Evolutionary conservation across 2,329 filamentous ascomycete genomes (phyloP), one percentile per base, ranked within the genome.

Genomic region (Tolypocladium capitatum): DNA sequence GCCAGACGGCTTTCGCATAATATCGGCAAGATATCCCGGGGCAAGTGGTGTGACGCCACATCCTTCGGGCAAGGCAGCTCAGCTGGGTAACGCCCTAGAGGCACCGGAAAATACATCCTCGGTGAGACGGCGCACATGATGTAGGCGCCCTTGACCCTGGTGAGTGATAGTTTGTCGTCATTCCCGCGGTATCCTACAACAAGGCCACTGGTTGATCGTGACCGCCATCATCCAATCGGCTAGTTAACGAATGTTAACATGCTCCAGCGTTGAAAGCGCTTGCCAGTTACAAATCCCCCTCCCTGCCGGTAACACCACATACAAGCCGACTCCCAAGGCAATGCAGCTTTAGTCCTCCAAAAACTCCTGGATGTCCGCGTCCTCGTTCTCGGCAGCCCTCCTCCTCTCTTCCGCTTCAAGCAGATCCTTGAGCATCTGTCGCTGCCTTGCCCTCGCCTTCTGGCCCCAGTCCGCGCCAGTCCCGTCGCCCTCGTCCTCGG

Each of bases 291-390:
- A 11, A 30, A 7, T 4, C 14, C 13, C 10, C 38, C 20, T 4
- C 5, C 21, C 5, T 33, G 44, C 43, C 41, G 16, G 43, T 28
- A 20, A 33, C 30, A 32, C 28, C 43, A 24, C 21, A 28, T 21
- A 20, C 32, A 27, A 21, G 31, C 43, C 21, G 14, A 28, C n/a
- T 3, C 10, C 18, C 14, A 44, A 27, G 16, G 21, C 9, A 18
- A 42, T 24, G 35, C 45, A 3, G 33, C 5, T 18, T 20, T 38
- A 55, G 59, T 80, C 73, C 56, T 77, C 72, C 62, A 89, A 63
- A 57, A 83, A 79, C 64, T 89, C 81, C 60, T 80, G 76, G 55
- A 90, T 83, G 62, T 89, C 83, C 66, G 84, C 83, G 62, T 87
- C 83, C 51, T 83, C 79, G 54, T 85, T 74, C 49, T 82, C 78